Conservation (phyloP, 2,329 filamentous ascomycete genomes). For the Cadophora luteo-olivacea region DNA sequence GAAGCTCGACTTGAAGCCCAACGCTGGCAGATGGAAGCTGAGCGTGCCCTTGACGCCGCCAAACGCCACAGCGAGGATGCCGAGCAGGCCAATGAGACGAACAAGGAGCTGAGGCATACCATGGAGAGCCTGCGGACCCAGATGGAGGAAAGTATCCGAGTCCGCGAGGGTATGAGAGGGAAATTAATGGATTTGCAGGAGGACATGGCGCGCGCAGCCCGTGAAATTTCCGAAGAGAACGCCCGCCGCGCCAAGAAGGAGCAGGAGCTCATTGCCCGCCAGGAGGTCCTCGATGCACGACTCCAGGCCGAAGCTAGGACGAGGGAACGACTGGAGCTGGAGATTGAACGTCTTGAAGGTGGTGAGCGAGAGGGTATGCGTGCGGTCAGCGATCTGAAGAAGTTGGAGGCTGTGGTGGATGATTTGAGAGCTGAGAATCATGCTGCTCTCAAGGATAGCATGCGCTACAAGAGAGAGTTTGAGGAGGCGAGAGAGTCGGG, state of each 20-base stretch:
- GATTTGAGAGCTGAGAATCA: slow-evolving; percentile 71
- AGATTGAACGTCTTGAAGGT: slow-evolving; percentile 69
- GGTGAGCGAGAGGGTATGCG: slow-evolving; percentile 71
- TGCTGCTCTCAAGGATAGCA: slow-evolving; percentile 51
- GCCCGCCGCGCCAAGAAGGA: slow-evolving; percentile 79
- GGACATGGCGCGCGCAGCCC: slow-evolving; percentile 81
- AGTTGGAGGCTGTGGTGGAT: slow-evolving; percentile 60
- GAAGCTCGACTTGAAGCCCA: slow-evolving; percentile 62
- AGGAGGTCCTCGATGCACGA: slow-evolving; percentile 79
- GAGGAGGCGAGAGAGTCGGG: slow-evolving; percentile 83
- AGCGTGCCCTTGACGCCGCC: slow-evolving; percentile 67
- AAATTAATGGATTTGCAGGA: slow-evolving; percentile 88
- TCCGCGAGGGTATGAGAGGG: slow-evolving; percentile 82
- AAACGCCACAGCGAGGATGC: slow-evolving; percentile 66
- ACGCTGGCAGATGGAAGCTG: slow-evolving; percentile 68
- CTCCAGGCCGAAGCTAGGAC: slow-evolving; percentile 77
- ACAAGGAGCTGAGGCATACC: slow-evolving; percentile 76
- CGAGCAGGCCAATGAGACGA: slow-evolving; percentile 62
- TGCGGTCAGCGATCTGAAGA: slow-evolving; percentile 67
- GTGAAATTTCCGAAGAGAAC: slow-evolving; percentile 84
- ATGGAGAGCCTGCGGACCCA: slow-evolving; percentile 78
- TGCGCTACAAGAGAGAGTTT: slow-evolving; percentile 77
- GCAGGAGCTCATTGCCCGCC: slow-evolving; percentile 77
- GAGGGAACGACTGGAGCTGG: slow-evolving; percentile 69
- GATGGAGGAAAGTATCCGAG: slow-evolving; percentile 83